phyloP scores from a whole-genome alignment of 1,284 basidiomycete species.

The Sanghuangporus baumii region DNA sequence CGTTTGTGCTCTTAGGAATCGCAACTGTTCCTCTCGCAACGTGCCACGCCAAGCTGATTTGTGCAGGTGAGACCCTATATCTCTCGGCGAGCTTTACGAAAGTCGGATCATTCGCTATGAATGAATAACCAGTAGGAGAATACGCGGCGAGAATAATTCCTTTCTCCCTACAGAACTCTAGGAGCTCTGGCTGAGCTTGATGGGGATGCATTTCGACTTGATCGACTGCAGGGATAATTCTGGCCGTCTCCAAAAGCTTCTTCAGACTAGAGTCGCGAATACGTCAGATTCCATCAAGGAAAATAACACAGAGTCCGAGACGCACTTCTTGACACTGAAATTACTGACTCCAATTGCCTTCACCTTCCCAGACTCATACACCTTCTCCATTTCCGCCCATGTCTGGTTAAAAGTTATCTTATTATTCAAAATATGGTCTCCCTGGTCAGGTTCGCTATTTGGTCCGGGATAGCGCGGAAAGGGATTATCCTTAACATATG shows the following conservation, averaged over 20 bases:
- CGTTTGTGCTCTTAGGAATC: slow-evolving; percentile 22
- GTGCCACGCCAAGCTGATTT: slow-evolving; percentile 23
- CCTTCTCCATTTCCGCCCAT: slow-evolving; percentile 48
- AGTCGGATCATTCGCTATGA: slow-evolving; percentile 20
- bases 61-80: slow-evolving; percentile 20
- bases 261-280: background rate
- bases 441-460: slow-evolving; percentile 22
- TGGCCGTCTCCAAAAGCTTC: slow-evolving; percentile 30
- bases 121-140: slow-evolving; percentile 27
- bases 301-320: too few species aligned
- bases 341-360: slow-evolving; percentile 38
- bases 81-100: slow-evolving; percentile 20
- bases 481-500: slow-evolving; percentile 15
- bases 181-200: slow-evolving; percentile 29
- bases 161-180: slow-evolving; percentile 33
- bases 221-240: slow-evolving; percentile 39
- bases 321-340: slow-evolving; percentile 16
- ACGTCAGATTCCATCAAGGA: too few species aligned
- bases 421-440: slow-evolving; percentile 30
- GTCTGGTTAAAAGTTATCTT: slow-evolving; percentile 40
- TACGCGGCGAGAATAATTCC: slow-evolving; percentile 41
- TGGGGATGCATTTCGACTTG: slow-evolving; percentile 41
- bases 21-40: slow-evolving; percentile 20
- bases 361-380: slow-evolving; percentile 36
- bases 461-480: slow-evolving; percentile 12